phyloP scores from a whole-genome alignment of 2,329 filamentous ascomycete species.

The Nothophoma quercina region DNA sequence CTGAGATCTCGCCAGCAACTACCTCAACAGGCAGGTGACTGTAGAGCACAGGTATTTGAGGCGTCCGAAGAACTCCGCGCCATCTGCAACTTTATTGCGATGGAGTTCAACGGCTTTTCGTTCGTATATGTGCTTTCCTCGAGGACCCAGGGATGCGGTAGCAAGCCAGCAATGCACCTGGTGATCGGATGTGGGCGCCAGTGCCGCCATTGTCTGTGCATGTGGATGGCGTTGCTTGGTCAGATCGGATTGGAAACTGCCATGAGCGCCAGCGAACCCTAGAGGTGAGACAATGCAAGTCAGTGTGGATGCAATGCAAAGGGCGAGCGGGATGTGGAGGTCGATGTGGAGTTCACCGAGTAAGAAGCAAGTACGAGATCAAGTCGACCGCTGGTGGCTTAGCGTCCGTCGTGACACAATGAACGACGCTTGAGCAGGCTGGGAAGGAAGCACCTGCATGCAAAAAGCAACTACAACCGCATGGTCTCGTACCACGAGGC shows the following conservation, averaged over 20 bases:
- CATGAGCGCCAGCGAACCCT: conserved; percentile 1
- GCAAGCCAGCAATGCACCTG: conserved; percentile 1
- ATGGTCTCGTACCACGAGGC: not conserved
- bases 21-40: conserved; percentile 1
- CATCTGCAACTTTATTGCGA: not conserved
- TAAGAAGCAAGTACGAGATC: conserved; percentile 13
- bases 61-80: conserved; percentile 17
- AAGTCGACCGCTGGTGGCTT: conserved; percentile 1
- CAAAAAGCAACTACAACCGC: conserved; percentile 11
- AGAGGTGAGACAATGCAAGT: not conserved
- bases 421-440: not conserved
- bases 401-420: conserved; percentile 2
- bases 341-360: conserved; percentile 11
- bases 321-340: conserved; percentile 4
- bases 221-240: not conserved
- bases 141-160: conserved; percentile 5
- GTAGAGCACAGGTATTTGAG: not conserved
- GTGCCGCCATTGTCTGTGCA: not conserved
- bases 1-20: not conserved
- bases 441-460: conserved; percentile 9
- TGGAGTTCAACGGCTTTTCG: not conserved
- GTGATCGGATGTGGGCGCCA: conserved; percentile 6
- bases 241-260: not conserved
- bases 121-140: not conserved
- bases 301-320: not conserved